A percentile compares a stretch with the other conserved stretches of the same genome.
These are phyloP conservation scores for Canariomyces notabilis DNA, from an alignment of 2,329 filamentous ascomycete species.

Conservation along the genomic window DNA sequence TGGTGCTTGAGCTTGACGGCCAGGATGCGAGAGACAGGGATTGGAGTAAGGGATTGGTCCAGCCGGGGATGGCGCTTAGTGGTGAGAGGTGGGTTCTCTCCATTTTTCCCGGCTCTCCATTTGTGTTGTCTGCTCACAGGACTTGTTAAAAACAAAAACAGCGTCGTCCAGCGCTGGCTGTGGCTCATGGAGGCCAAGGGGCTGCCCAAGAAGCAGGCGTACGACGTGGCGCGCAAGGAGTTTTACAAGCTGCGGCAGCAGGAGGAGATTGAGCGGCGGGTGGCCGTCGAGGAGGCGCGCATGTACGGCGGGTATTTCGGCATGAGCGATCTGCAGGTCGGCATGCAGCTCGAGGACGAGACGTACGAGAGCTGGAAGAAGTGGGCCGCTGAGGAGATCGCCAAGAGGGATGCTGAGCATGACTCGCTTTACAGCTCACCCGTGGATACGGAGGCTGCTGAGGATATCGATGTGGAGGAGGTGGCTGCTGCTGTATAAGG, in stretches of 20 bases:
- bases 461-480: slow-evolving; percentile 41
- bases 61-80: slow-evolving; percentile 69
- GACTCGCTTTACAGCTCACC: too few species aligned
- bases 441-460: slow-evolving; percentile 37
- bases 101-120: background rate
- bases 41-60: slow-evolving; percentile 71
- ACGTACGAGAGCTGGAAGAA: slow-evolving; percentile 79
- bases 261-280: slow-evolving; percentile 74
- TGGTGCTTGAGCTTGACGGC: slow-evolving; percentile 81
- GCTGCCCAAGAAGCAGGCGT: slow-evolving; percentile 63
- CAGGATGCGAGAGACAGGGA: slow-evolving; percentile 71
- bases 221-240: slow-evolving; percentile 81
- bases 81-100: slow-evolving; percentile 70
- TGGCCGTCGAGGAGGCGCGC: slow-evolving; percentile 82
- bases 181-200: slow-evolving; percentile 69
- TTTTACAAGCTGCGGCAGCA: slow-evolving; percentile 81
- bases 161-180: slow-evolving; percentile 86
- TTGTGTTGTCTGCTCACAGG: background rate
- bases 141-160: slow-evolving; percentile 40
- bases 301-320: slow-evolving; percentile 87
- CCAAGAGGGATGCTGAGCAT: too few species aligned
- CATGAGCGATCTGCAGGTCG: slow-evolving; percentile 66
- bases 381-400: slow-evolving; percentile 59
- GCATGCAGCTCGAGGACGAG: slow-evolving; percentile 76
- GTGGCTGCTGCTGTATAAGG: background rate